phyloP scores from a whole-genome alignment of 495 filamentous ascomycete genomes.

The Cryomyces minteri region DNA sequence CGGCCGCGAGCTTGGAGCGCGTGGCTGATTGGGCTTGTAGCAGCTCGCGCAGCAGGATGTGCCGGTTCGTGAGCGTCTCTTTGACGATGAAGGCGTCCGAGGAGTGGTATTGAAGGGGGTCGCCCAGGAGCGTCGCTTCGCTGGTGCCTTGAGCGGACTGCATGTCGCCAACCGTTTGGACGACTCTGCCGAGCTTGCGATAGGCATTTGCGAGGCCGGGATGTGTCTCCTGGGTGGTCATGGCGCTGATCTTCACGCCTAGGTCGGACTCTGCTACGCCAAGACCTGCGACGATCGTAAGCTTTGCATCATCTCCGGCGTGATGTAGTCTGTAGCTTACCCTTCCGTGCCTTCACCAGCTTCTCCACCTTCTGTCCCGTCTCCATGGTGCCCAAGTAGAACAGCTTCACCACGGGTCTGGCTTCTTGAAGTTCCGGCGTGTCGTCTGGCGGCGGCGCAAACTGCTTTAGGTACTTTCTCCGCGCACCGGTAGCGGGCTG shows the following conservation, averaged over 20 bases:
- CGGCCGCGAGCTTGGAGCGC: constrained; percentile 59
- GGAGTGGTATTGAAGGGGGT: constrained; percentile 89
- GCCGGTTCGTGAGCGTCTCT: constrained; percentile 94
- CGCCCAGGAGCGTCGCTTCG: constrained; percentile 86
- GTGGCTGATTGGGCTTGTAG: constrained; percentile 70
- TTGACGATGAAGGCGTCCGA: constrained; percentile 96
- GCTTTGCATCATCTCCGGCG: too few relatives aligned
- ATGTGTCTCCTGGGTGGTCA: constrained; percentile 81
- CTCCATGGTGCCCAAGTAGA: constrained; percentile 92
- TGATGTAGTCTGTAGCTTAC: too few relatives aligned
- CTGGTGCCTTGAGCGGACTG: constrained; percentile 96
- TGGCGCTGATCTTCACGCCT: constrained; percentile 66
- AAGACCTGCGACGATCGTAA: constrained; percentile 37
- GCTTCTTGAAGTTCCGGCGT: constrained; percentile 86
- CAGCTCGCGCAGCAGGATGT: constrained; percentile 92
- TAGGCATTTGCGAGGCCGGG: constrained; percentile 75
- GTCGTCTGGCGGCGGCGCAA: constrained; percentile 93
- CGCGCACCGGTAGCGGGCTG: constrained; percentile 94
- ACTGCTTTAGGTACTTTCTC: constrained; percentile 92
- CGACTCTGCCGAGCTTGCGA: constrained; percentile 80
- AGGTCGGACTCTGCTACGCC: constrained; percentile 89
- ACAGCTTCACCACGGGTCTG: constrained; percentile 79
- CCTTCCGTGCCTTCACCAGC: constrained; percentile 60
- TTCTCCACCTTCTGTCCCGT: constrained; percentile 87
- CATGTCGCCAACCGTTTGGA: constrained; percentile 84